Evolutionary conservation across 202 grass and related monocot genomes (phyloP).

Genomic region (Eragrostis tef): DNA sequence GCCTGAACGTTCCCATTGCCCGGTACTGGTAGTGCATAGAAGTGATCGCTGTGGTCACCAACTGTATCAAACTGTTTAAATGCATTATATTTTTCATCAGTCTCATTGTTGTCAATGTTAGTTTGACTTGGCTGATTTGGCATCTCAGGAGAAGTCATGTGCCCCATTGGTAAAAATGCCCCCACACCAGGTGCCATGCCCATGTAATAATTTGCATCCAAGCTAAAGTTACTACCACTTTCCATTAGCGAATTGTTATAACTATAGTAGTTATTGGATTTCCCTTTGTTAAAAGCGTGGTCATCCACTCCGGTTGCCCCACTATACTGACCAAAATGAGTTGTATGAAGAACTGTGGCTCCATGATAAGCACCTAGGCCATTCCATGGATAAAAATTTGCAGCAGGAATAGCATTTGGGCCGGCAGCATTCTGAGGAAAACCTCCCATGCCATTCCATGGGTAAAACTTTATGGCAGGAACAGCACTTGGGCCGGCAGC

Average conservation of each 20-base stretch:
- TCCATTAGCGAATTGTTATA: constrained; percentile 36
- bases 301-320: constrained; percentile 46
- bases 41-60: constrained; percentile 66
- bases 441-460: constrained; percentile 20
- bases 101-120: constrained; percentile 49
- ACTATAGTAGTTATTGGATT: constrained; percentile 46
- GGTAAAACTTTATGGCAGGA: background rate
- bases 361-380: constrained; percentile 43
- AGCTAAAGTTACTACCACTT: constrained; percentile 53
- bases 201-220: constrained; percentile 55
- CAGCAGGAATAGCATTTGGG: constrained; percentile 38
- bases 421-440: constrained; percentile 1
- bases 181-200: constrained; percentile 51
- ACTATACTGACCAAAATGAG: constrained; percentile 37
- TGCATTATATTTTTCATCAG: constrained; percentile 56
- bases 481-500: background rate
- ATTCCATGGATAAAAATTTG: constrained; percentile 26
- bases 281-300: constrained; percentile 49
- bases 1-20: constrained; percentile 18
- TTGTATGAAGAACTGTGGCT: constrained; percentile 29
- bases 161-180: constrained; percentile 48
- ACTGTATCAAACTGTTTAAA: constrained; percentile 87
- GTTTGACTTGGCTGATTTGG: constrained; percentile 44
- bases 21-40: constrained; percentile 34
- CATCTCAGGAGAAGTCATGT: constrained; percentile 44